phyloP scores from a whole-genome alignment of 2,329 filamentous ascomycete genomes.

The Fusarium cicatricum region DNA sequence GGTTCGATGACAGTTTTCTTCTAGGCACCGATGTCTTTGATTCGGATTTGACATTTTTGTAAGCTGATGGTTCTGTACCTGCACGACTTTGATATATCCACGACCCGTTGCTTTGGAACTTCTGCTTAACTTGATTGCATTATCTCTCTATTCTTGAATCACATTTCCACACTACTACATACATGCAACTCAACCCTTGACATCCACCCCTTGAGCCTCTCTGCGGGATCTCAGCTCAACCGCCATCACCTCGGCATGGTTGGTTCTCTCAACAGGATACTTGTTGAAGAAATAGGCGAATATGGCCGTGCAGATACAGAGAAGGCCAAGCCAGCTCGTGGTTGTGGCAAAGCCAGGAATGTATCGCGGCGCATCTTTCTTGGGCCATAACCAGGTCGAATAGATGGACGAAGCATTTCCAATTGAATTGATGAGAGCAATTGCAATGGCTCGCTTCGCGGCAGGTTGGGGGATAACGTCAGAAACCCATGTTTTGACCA shows the following conservation, averaged over 20 bases:
- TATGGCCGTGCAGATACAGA: neutral
- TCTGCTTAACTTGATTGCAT: too few species aligned
- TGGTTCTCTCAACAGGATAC: neutral
- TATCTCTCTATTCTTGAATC: too few species aligned
- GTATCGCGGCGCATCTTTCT: conserved; percentile 10
- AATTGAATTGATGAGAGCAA: neutral
- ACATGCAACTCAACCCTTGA: neutral
- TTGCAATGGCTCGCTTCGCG: neutral
- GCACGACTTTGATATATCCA: too few species aligned
- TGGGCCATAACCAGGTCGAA: conserved; percentile 8
- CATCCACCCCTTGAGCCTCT: neutral
- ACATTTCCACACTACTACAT: too few species aligned
- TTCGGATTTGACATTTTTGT: neutral
- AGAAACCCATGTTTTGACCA: conserved; percentile 3
- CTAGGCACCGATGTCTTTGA: neutral
- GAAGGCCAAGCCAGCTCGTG: neutral
- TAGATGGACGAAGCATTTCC: conserved; percentile 12
- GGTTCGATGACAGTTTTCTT: neutral
- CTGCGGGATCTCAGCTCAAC: neutral
- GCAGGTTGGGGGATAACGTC: neutral
- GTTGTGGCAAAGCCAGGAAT: conserved; percentile 10
- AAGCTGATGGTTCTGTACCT: neutral
- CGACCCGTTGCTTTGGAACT: too few species aligned
- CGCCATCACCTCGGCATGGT: neutral
- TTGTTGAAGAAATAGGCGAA: conserved; percentile 1